These are phyloP conservation scores for Aegilops tauschii DNA, from an alignment of 176 grass and related monocot species.

Conservation along the genomic window DNA sequence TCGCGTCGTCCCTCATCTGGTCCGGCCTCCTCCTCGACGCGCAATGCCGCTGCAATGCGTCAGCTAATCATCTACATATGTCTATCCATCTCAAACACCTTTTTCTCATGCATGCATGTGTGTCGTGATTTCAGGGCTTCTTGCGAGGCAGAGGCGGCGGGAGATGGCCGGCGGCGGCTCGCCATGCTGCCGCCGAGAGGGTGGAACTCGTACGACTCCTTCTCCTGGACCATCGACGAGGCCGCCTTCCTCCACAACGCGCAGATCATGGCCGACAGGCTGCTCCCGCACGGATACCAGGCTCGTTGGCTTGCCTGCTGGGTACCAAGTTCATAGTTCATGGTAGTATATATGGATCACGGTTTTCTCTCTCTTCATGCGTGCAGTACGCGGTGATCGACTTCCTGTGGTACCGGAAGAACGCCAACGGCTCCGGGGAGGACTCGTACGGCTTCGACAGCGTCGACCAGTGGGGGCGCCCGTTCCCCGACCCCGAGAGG, in stretches of 20 bases:
- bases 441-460: slow-evolving; percentile 71
- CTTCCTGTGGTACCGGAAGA: slow-evolving; percentile 84
- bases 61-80: no score
- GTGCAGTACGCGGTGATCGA: slow-evolving; percentile 80
- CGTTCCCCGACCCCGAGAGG: slow-evolving; percentile 68
- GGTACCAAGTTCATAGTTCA: no score
- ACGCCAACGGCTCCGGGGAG: slow-evolving; percentile 54
- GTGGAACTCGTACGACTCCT: slow-evolving; percentile 95
- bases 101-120: no score
- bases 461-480: slow-evolving; percentile 82
- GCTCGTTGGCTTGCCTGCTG: slow-evolving; percentile 13
- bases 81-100: no score
- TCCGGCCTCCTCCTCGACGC: no score
- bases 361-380: neutral
- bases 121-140: neutral
- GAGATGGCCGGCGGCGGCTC: neutral
- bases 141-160: neutral
- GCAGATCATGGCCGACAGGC: slow-evolving; percentile 58
- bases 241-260: slow-evolving; percentile 66
- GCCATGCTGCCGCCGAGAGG: slow-evolving; percentile 65
- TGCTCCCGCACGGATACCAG: slow-evolving; percentile 70
- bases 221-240: slow-evolving; percentile 83
- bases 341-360: neutral
- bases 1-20: neutral
- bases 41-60: no score